These are phyloP conservation scores for Eleusine coracana DNA, from an alignment of 176 grass and related monocot species.

Conservation along the genomic window DNA sequence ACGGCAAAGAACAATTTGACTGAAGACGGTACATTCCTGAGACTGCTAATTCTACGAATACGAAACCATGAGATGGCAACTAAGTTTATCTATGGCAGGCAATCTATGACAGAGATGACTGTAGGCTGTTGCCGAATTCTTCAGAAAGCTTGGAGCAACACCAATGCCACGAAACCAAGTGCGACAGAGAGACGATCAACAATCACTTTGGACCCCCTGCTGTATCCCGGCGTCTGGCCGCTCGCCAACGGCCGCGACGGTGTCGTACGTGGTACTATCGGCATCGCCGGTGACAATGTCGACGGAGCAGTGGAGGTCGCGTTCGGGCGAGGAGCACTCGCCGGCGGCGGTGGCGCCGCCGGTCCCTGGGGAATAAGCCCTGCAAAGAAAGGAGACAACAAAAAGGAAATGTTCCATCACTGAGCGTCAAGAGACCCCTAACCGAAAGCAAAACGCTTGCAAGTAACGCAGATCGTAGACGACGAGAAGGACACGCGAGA, in stretches of 20 bases:
- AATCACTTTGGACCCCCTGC: conserved; percentile 48
- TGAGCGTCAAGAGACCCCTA: neutral
- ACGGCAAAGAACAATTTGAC: neutral
- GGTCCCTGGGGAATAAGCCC: conserved; percentile 38
- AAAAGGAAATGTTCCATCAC: neutral
- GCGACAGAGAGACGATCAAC: conserved; percentile 9
- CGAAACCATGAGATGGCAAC: conserved; percentile 9
- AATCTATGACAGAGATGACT: neutral
- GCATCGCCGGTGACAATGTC: conserved; percentile 14
- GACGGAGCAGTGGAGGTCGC: conserved; percentile 35
- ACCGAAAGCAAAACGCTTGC: too few relatives aligned
- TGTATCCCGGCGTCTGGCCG: conserved; percentile 52
- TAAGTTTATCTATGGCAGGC: conserved; percentile 18
- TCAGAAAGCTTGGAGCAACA: conserved; percentile 47
- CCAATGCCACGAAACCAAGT: conserved; percentile 43
- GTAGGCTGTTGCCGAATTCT: neutral
- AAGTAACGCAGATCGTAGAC: neutral
- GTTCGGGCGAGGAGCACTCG: conserved; percentile 22
- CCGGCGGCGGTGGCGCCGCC: conserved; percentile 29
- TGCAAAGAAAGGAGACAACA: conserved; percentile 29
- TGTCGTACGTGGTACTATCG: conserved; percentile 12
- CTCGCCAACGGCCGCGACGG: conserved; percentile 46
- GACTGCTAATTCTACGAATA: conserved; percentile 1
- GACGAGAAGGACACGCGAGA: neutral
- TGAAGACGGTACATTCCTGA: neutral